Conservation (phyloP, 1,139 yeast species). For the Saccharomyces hybrid region DNA sequence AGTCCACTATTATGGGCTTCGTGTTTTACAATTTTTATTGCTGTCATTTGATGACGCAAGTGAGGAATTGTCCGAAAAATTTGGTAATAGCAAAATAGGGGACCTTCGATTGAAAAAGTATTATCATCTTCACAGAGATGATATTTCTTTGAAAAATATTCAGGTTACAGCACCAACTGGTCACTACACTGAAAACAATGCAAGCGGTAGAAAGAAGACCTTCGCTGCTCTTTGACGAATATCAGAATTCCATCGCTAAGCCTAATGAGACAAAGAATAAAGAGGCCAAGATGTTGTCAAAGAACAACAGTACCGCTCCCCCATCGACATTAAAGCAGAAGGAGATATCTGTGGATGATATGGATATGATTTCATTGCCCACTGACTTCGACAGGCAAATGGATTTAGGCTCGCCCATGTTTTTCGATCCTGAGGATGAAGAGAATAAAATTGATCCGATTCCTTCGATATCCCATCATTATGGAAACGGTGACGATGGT, state of each 20-base stretch:
- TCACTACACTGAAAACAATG: background rate
- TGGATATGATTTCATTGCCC: conserved; percentile 24
- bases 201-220: conserved; percentile 6
- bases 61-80: background rate
- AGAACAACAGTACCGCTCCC: conserved; percentile 6
- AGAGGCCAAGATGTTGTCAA: background rate
- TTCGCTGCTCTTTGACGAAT: conserved; percentile 12
- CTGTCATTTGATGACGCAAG: background rate
- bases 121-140: background rate
- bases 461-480: background rate
- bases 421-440: conserved; percentile 19
- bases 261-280: conserved; percentile 4
- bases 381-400: conserved; percentile 26
- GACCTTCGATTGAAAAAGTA: background rate
- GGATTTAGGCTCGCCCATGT: conserved; percentile 27
- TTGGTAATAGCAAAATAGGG: background rate
- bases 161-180: background rate
- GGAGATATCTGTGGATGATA: conserved; percentile 22
- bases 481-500: background rate
- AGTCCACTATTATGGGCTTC: background rate
- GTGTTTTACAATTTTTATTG: background rate
- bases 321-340: conserved; percentile 3
- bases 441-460: conserved; percentile 7
- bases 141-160: background rate
- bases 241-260: conserved; percentile 8